Evolutionary conservation across 164 flowering plant species (phyloP).

Genomic region (Amborella trichopoda): DNA sequence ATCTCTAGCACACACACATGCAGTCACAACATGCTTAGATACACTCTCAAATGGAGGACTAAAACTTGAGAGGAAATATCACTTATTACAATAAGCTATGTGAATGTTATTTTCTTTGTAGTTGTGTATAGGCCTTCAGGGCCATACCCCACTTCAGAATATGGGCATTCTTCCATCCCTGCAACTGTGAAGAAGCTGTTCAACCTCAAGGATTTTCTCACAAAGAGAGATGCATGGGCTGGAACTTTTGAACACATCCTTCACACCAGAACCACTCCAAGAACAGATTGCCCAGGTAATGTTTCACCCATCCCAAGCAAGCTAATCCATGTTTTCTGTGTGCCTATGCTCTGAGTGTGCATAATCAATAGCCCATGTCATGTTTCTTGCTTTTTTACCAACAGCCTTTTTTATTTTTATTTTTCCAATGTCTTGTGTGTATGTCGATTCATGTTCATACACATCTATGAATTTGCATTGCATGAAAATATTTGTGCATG

Average conservation of each 20-base stretch:
- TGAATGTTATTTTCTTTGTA: too few species aligned
- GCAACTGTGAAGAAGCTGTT: conserved; percentile 83
- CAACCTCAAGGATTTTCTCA: conserved; percentile 48
- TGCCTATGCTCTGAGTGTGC: too few species aligned
- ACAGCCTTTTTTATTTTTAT: neutral
- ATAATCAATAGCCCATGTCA: neutral
- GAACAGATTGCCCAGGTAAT: conserved; percentile 82
- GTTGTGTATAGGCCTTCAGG: conserved; percentile 74
- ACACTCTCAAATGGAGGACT: too few species aligned
- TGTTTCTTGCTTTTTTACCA: neutral
- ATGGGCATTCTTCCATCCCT: conserved; percentile 82
- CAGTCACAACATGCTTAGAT: too few species aligned
- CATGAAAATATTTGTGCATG: too few species aligned
- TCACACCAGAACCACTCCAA: conserved; percentile 40
- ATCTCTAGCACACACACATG: too few species aligned
- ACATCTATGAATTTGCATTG: too few species aligned
- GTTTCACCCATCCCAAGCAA: neutral
- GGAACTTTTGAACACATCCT: conserved; percentile 55
- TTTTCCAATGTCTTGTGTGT: too few species aligned
- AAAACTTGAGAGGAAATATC: too few species aligned
- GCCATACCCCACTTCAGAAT: conserved; percentile 60
- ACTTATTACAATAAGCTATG: too few species aligned
- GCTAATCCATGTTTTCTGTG: too few species aligned
- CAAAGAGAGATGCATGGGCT: conserved; percentile 89
- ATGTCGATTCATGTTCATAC: too few species aligned